Percentiles rank a stretch among this genome's conserved stretches.
Conservation (phyloP, 345 rosid genomes). For the Eucalyptus urophylla region DNA sequence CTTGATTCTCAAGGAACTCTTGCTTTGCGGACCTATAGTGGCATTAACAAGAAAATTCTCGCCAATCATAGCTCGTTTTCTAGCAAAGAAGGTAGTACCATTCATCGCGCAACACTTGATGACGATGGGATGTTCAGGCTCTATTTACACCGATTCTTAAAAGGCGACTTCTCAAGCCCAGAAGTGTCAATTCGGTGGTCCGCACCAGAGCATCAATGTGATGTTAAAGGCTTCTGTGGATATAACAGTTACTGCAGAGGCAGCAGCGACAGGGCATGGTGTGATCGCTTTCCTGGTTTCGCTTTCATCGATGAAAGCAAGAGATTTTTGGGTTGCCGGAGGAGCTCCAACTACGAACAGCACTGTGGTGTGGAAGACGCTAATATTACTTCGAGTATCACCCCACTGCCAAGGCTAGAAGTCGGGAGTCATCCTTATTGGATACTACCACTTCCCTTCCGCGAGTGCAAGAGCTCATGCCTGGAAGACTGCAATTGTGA, state of each 20-base stretch:
- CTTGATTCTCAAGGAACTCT: background rate
- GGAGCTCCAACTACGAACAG: background rate
- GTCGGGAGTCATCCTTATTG: background rate
- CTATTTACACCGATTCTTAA: background rate
- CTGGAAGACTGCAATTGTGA: slow-evolving; percentile 9
- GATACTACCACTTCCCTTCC: background rate
- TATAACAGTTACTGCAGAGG: slow-evolving; percentile 2
- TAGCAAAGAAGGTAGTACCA: too few relatives aligned
- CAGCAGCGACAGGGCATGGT: background rate
- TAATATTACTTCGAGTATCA: background rate
- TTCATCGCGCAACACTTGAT: slow-evolving; percentile 5
- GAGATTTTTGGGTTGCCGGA: background rate
- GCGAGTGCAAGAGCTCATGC: slow-evolving; percentile 1
- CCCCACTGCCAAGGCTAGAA: fast-evolving
- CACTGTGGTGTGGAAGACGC: background rate
- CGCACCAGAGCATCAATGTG: background rate
- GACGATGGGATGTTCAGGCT: slow-evolving; percentile 4
- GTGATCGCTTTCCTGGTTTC: slow-evolving; percentile 2
- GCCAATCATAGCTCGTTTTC: background rate
- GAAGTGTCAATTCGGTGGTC: background rate
- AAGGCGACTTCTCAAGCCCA: background rate
- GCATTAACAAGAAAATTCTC: fast-evolving
- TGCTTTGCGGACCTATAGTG: too few relatives aligned
- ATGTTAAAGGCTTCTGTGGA: background rate
- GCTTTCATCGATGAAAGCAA: background rate